These are phyloP conservation scores for Amaranthus hypochondriacus DNA, from an alignment of 148 eudicot genomes.

Conservation along the genomic window DNA sequence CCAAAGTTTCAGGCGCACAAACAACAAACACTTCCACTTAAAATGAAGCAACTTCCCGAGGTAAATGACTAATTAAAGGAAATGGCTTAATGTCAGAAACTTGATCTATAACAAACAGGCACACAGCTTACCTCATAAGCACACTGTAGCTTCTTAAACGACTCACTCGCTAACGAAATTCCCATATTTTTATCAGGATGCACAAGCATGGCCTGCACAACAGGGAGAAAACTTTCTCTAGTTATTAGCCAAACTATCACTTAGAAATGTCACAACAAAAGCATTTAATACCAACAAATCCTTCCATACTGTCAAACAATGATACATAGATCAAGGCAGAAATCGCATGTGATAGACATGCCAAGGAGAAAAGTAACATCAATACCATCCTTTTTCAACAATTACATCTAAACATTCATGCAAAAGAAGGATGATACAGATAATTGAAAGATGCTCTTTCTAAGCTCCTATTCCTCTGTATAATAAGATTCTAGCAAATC, in stretches of 20 bases:
- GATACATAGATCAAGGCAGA: neutral
- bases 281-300: neutral
- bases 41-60: neutral
- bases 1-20: constrained; percentile 10
- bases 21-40: neutral
- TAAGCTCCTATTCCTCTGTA: neutral
- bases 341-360: neutral
- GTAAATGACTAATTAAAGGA: neutral
- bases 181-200: constrained; percentile 99
- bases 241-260: neutral
- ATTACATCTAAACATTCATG: neutral
- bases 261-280: neutral
- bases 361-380: neutral
- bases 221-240: neutral
- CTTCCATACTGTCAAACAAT: neutral
- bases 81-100: neutral
- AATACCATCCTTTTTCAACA: neutral
- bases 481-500: neutral
- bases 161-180: constrained; percentile 87
- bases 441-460: neutral
- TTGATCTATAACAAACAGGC: neutral
- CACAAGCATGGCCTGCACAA: constrained; percentile 92
- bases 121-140: constrained; percentile 74
- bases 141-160: constrained; percentile 98
- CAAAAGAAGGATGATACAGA: neutral